Percentiles rank a stretch among this genome's conserved stretches.
Evolutionary conservation across 2,329 filamentous ascomycete species (phyloP).

Genomic region (Pseudofabraea citricarpa): DNA sequence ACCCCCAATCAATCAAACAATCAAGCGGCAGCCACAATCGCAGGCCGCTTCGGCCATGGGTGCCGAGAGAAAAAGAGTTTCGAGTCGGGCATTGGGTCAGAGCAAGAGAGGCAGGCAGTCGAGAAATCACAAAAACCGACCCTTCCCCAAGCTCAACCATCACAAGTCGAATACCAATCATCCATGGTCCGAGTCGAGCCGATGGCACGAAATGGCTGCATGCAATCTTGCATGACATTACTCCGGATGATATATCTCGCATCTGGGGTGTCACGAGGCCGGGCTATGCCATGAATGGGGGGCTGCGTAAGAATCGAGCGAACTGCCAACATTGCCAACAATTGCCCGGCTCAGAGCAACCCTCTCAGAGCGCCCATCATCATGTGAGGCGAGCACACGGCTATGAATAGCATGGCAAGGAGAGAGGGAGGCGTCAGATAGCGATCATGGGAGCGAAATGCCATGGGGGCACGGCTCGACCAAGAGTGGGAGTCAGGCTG

Average conservation of each 20-base stretch:
- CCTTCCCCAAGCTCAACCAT: not conserved
- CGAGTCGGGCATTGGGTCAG: not conserved
- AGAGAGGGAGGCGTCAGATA: not conserved
- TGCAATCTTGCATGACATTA: not conserved
- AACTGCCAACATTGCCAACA: not conserved
- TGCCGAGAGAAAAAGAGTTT: constrained; percentile 4
- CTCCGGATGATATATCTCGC: not conserved
- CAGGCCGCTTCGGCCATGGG: constrained; percentile 10
- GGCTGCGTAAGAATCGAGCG: not conserved
- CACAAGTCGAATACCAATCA: not conserved
- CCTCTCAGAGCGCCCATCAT: not conserved
- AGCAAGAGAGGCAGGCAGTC: not conserved
- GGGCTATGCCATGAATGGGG: not conserved
- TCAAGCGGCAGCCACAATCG: constrained; percentile 3
- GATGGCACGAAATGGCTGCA: not conserved
- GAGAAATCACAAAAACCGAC: not conserved
- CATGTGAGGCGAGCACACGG: not conserved
- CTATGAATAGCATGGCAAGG: constrained; percentile 1
- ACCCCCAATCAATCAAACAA: no score
- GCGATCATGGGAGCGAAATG: not conserved
- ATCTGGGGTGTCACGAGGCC: not conserved
- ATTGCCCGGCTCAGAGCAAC: no score
- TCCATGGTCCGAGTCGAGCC: not conserved
- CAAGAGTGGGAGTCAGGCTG: not conserved
- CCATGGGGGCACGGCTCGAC: not conserved